Evolutionary conservation across 2,329 filamentous ascomycete genomes (phyloP).

Genomic region (Hypocrella siamensis): DNA sequence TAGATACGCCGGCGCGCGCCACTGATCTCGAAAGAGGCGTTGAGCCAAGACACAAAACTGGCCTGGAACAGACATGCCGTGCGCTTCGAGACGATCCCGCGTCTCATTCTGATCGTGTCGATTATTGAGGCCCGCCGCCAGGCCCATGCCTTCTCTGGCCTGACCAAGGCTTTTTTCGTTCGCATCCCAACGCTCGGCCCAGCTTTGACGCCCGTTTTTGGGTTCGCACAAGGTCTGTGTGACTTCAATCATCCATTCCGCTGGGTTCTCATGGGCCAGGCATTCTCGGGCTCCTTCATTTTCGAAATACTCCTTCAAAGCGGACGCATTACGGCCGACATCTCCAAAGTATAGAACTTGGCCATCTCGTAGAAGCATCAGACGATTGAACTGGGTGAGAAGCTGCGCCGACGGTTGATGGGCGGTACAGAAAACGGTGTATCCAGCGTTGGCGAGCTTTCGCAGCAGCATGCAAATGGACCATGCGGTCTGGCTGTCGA

Average conservation of each 20-base stretch:
- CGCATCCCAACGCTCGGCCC: neutral
- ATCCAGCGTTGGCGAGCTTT: constrained; percentile 49
- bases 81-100: neutral
- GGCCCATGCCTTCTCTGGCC: neutral
- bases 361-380: constrained; percentile 48
- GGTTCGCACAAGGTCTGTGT: neutral
- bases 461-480: constrained; percentile 49
- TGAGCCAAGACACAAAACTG: neutral
- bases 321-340: constrained; percentile 39
- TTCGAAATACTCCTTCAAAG: constrained; percentile 48
- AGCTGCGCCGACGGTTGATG: constrained; percentile 54
- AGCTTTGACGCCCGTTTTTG: neutral
- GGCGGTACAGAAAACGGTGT: constrained; percentile 54
- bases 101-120: neutral
- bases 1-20: constrained; percentile 1
- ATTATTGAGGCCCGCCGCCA: neutral
- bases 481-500: constrained; percentile 54
- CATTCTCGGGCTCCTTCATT: constrained; percentile 47
- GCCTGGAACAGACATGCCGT: neutral
- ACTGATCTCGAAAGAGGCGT: constrained; percentile 2
- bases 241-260: constrained; percentile 48
- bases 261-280: constrained; percentile 48
- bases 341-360: constrained; percentile 54
- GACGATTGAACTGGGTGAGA: constrained; percentile 50
- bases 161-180: neutral